Evolutionary conservation across 2,329 filamentous ascomycete genomes (phyloP).

Genomic region (Fusarium udum): DNA sequence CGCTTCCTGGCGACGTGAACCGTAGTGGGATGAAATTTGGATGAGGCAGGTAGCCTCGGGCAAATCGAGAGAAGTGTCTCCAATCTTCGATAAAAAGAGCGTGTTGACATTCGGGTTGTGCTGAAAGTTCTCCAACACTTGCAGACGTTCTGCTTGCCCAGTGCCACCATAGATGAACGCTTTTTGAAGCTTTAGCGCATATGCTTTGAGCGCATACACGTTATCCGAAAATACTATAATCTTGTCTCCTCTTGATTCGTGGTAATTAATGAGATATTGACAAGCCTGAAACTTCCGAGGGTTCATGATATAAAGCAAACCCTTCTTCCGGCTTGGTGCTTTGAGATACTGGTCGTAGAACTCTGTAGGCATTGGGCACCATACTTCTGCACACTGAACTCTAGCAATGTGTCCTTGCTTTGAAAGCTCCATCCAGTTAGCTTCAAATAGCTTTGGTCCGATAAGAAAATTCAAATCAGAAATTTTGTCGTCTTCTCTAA

Average conservation of each 20-base stretch:
- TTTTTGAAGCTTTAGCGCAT: conserved; percentile 85
- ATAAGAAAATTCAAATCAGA: conserved; percentile 97
- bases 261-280: conserved; percentile 98
- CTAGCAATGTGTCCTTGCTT: conserved; percentile 96
- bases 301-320: conserved; percentile 91
- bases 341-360: conserved; percentile 95
- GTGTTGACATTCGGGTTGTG: conserved; percentile 91
- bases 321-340: conserved; percentile 62
- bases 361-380: conserved; percentile 99
- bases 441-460: conserved; percentile 96
- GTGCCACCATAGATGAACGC: conserved; percentile 93
- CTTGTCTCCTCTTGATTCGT: conserved; percentile 93
- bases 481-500: conserved; percentile 98
- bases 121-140: conserved; percentile 93
- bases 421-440: conserved; percentile 99
- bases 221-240: conserved; percentile 99
- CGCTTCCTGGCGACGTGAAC: conserved; percentile 94
- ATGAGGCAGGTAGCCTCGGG: conserved; percentile 97
- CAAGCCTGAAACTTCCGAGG: conserved; percentile 96
- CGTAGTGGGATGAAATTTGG: conserved; percentile 97
- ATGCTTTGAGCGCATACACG: conserved; percentile 88
- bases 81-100: conserved; percentile 96
- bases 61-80: conserved; percentile 96
- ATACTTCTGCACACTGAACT: conserved; percentile 97
- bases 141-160: conserved; percentile 82